Conservation (phyloP, 495 filamentous ascomycete genomes). For the Neurospora tetrasperma region DNA sequence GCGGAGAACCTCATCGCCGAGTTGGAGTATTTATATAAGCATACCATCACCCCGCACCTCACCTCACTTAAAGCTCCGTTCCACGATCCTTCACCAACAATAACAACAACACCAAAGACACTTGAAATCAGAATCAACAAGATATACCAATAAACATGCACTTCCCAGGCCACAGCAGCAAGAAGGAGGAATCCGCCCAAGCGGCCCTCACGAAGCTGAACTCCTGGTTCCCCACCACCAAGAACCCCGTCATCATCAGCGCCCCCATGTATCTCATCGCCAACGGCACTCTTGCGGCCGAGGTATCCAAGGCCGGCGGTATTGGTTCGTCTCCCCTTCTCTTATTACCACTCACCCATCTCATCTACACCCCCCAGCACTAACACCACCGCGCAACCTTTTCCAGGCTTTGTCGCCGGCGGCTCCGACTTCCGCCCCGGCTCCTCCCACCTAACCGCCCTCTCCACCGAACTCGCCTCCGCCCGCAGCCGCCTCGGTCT, state of each 20-base stretch:
- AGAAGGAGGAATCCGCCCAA: neutral
- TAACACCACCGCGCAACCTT: neutral
- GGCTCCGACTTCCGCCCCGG: constrained; percentile 24
- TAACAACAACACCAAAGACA: neutral
- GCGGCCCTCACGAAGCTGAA: constrained; percentile 6
- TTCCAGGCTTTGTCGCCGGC: constrained; percentile 29
- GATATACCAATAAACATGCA: neutral
- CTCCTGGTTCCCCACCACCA: constrained; percentile 47
- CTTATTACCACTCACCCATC: neutral
- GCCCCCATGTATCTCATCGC: constrained; percentile 67
- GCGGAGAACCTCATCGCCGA: neutral
- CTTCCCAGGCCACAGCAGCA: neutral
- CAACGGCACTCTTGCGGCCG: constrained; percentile 50
- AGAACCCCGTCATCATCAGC: constrained; percentile 49
- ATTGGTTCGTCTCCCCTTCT: constrained; percentile 32
- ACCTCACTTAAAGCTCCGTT: neutral
- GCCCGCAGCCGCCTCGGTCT: constrained; percentile 18
- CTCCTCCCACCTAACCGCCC: constrained; percentile 16
- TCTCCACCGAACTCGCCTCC: constrained; percentile 28
- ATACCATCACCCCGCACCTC: neutral
- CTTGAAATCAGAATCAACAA: neutral
- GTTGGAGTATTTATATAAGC: neutral
- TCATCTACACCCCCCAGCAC: neutral
- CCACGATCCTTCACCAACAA: neutral
- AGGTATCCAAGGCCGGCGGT: constrained; percentile 58